phyloP scores from a whole-genome alignment of 1,284 basidiomycete genomes.

The Filobasidium uniguttulatum region DNA sequence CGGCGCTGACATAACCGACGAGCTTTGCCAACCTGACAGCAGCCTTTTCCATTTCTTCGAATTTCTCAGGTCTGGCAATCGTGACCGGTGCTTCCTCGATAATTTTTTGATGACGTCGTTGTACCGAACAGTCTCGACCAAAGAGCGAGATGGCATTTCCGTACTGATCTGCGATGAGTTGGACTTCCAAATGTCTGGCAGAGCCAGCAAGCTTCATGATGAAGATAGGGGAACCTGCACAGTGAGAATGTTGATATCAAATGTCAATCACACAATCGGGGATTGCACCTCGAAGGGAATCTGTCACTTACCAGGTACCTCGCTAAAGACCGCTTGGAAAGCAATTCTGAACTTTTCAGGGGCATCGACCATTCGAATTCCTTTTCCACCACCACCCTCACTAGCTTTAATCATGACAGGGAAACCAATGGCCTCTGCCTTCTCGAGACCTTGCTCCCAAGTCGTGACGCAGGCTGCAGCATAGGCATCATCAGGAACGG shows the following conservation, averaged over 20 bases:
- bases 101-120: slow-evolving; percentile 99
- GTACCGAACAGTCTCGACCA: slow-evolving; percentile 98
- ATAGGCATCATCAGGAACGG: slow-evolving; percentile 85
- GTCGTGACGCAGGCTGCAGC: slow-evolving; percentile 74
- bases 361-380: slow-evolving; percentile 82
- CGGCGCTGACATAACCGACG: slow-evolving; percentile 97
- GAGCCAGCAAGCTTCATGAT: slow-evolving; percentile 99
- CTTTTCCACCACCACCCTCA: slow-evolving; percentile 98
- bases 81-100: slow-evolving; percentile 99
- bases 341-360: slow-evolving; percentile 83
- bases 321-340: slow-evolving; percentile 83
- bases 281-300: background rate
- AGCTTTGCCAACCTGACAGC: slow-evolving; percentile 95
- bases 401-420: slow-evolving; percentile 99
- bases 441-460: slow-evolving; percentile 75
- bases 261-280: background rate
- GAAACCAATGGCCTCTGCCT: slow-evolving; percentile 81
- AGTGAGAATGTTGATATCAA: background rate
- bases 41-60: slow-evolving; percentile 95
- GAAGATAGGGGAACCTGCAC: slow-evolving; percentile 87
- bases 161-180: slow-evolving; percentile 97
- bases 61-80: slow-evolving; percentile 78
- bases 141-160: slow-evolving; percentile 98
- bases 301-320: slow-evolving; percentile 68
- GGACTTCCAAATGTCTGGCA: slow-evolving; percentile 95